These are phyloP conservation scores for Casuarina equisetifolia DNA, from an alignment of 306 rosid species.

Conservation along the genomic window DNA sequence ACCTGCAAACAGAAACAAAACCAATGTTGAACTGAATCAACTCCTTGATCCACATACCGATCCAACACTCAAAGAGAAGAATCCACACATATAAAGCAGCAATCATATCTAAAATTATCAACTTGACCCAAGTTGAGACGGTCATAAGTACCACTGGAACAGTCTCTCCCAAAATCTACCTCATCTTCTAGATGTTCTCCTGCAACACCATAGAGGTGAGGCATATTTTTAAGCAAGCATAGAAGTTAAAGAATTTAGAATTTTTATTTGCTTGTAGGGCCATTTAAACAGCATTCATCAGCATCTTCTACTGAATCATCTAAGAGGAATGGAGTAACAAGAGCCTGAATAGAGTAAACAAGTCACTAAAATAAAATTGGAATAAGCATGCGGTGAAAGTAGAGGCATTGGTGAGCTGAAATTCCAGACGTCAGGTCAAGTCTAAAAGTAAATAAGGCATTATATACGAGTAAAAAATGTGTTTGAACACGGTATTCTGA, in stretches of 20 bases:
- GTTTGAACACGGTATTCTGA: background rate
- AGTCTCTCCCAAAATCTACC: conserved; percentile 35
- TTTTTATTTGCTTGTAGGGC: too few species aligned
- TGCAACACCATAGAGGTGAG: conserved; percentile 25
- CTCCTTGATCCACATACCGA: too few species aligned
- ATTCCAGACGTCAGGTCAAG: conserved; percentile 16
- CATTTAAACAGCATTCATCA: conserved; percentile 37
- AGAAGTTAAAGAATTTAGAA: conserved; percentile 4
- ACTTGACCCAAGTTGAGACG: conserved; percentile 75
- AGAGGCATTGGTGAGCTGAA: conserved; percentile 52
- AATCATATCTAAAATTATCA: conserved; percentile 70
- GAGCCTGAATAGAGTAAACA: conserved; percentile 55
- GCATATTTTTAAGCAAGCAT: background rate
- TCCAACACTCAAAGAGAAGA: conserved; percentile 54
- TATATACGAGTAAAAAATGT: background rate
- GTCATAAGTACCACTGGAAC: conserved; percentile 7
- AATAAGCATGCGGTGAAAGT: background rate
- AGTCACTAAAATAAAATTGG: background rate
- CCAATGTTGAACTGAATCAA: background rate
- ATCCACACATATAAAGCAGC: conserved; percentile 70
- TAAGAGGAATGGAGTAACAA: conserved; percentile 77
- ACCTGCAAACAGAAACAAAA: conserved; percentile 16
- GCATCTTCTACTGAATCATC: conserved; percentile 60
- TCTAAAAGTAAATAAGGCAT: background rate
- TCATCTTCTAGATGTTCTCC: conserved; percentile 32